A percentile compares a stretch with the other conserved stretches of the same genome.
Evolutionary conservation across 768 basidiomycete species (phyloP).

Genomic region (Thelephora ganbajun): DNA sequence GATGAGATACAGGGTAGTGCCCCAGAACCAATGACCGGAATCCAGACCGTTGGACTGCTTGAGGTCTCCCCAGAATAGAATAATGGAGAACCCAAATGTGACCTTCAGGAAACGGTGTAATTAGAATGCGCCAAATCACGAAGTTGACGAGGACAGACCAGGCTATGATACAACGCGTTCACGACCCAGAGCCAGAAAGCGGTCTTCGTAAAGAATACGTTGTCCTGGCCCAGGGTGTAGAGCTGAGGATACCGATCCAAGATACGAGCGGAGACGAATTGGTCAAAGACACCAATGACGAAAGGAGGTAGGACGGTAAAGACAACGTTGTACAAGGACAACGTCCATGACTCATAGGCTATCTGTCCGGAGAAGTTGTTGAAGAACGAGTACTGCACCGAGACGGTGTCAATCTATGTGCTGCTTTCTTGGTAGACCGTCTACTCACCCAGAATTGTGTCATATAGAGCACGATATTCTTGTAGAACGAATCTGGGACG

Average conservation of each 20-base stretch:
- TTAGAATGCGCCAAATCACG: not conserved
- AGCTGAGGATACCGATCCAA: conserved; percentile 95
- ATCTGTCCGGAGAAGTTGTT: conserved; percentile 99
- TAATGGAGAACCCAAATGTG: conserved; percentile 74
- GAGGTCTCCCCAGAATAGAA: conserved; percentile 89
- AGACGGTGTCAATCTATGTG: conserved; percentile 1
- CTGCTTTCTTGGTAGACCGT: not conserved
- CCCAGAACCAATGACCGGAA: conserved; percentile 98
- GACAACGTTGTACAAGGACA: conserved; percentile 91
- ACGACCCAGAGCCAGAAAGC: conserved; percentile 88
- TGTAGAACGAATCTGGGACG: conserved; percentile 85
- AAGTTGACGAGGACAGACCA: conserved; percentile 33
- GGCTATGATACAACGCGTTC: conserved; percentile 82
- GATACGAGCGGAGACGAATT: conserved; percentile 94
- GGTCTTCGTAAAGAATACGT: conserved; percentile 83
- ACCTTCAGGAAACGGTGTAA: conserved; percentile 32
- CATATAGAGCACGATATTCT: conserved; percentile 97
- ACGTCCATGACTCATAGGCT: conserved; percentile 96
- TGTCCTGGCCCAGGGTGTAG: conserved; percentile 88
- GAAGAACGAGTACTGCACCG: conserved; percentile 82
- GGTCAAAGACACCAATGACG: conserved; percentile 96
- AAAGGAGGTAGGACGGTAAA: conserved; percentile 94
- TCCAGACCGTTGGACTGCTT: conserved; percentile 70
- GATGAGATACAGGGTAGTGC: conserved; percentile 87
- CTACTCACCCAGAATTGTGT: conserved; percentile 90